Evolutionary conservation across 768 basidiomycete genomes (phyloP), one percentile per base, ranked within the genome.

Genomic region (Cyathus striatus): DNA sequence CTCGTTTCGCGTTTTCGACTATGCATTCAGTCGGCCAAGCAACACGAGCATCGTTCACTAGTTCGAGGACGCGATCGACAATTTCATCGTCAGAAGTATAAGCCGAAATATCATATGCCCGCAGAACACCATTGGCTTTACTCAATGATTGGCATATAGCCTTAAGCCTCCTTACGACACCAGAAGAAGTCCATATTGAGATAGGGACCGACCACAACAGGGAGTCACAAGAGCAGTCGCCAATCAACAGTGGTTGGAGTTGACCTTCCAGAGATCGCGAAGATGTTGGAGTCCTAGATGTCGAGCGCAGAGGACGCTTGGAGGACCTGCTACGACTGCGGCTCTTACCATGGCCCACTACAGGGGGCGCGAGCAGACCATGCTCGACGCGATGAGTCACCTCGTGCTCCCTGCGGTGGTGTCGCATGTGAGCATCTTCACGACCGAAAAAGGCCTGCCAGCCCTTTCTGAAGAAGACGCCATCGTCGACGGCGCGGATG

Each of bases 11-110:
- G 41, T 69, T 70, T 40, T 72, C 64, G 3, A 73, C 75, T 25
- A 83, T 63, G 47, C 80, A 77, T 20, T 90, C 81, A 1, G 81
- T 83, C 7, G 85, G 85, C 85, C 85, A 90, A 12, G 83, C 82
- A 24, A 89, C 70, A 20, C 82, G 77, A 9, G 83, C 73, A 47
- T 90, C 87, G 49, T 82, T 80, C 34, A 90, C 76, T 23, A 90
- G 70, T 36, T 89, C 86, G n/a, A 86, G 63, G 0, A 89, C 69
- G 36, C 73, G 76, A 5, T 83, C 82, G 5, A 72, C 66, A 37
- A 90, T 75, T 51, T 88, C 86, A 14, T 83, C 79, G 30, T 78
- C 72, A 1, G 76, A 70, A 0, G 78, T 81, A 53, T 81, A 67
- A 0, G 76, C 52, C 18, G 70, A 65, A 44, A 90, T 86, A 49